A percentile compares a stretch with the other conserved stretches of the same genome.
Conservation (phyloP, 805 yeast genomes). For the Nakazawaea wickerhamii region DNA sequence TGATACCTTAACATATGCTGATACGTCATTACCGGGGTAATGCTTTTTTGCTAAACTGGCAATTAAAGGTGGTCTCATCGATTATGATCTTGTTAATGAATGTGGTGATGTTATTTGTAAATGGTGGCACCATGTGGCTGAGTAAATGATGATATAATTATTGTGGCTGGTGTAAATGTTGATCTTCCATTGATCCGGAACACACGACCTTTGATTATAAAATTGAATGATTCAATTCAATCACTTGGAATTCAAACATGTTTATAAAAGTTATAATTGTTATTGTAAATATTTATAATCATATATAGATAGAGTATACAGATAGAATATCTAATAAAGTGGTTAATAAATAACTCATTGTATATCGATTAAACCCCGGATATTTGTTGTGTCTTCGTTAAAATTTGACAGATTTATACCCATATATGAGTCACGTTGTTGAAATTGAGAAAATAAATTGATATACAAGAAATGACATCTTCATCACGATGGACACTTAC, state of each 20-base stretch:
- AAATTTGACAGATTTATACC: neutral
- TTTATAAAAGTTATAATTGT: too few relatives aligned
- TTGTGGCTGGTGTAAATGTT: too few relatives aligned
- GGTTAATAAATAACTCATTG: too few relatives aligned
- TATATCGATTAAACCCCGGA: too few relatives aligned
- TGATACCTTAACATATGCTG: neutral
- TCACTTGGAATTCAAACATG: neutral
- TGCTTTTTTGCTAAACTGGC: neutral
- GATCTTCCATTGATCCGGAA: neutral
- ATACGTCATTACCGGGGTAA: neutral
- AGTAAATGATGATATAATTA: too few relatives aligned
- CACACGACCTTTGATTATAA: neutral
- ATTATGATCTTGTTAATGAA: neutral
- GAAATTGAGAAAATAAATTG: too few relatives aligned
- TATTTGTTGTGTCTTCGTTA: too few relatives aligned
- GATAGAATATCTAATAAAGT: too few relatives aligned
- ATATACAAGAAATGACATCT: conserved; percentile 11
- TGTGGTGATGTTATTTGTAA: too few relatives aligned
- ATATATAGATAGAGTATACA: neutral
- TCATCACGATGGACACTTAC: conserved; percentile 42
- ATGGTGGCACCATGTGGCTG: too few relatives aligned
- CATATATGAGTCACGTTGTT: too few relatives aligned
- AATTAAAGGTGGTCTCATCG: conserved; percentile 2
- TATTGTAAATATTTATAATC: too few relatives aligned
- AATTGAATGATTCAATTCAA: neutral